Conservation (phyloP, 257 asterid genomes). For the Solanum corneliomulleri region DNA sequence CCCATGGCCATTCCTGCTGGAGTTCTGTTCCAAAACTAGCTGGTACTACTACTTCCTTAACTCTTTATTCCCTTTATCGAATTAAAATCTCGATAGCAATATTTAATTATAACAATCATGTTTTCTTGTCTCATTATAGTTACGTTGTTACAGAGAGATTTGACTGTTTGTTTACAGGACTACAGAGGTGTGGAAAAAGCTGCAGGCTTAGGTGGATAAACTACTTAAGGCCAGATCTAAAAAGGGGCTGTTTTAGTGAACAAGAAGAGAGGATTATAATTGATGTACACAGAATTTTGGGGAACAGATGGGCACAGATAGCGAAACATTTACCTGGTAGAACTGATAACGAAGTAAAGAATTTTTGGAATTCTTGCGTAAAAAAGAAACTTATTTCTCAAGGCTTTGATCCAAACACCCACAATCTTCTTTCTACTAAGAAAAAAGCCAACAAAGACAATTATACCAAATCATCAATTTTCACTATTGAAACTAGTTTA, state of each 20-base stretch:
- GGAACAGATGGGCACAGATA: slow-evolving; percentile 95
- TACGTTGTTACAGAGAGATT: background rate
- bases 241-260: slow-evolving; percentile 72
- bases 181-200: slow-evolving; percentile 93
- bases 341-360: slow-evolving; percentile 91
- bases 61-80: background rate
- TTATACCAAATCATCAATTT: slow-evolving; percentile 8
- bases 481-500: slow-evolving; percentile 35
- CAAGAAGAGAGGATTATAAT: slow-evolving; percentile 73
- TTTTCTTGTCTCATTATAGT: no score
- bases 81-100: background rate
- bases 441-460: background rate
- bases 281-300: slow-evolving; percentile 74
- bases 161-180: slow-evolving; percentile 25
- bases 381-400: slow-evolving; percentile 83
- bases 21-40: slow-evolving; percentile 85
- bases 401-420: slow-evolving; percentile 91
- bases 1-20: slow-evolving; percentile 93
- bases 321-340: slow-evolving; percentile 94
- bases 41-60: slow-evolving; percentile 7
- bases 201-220: slow-evolving; percentile 92
- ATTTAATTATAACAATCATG: background rate
- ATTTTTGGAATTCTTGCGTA: slow-evolving; percentile 90
- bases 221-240: slow-evolving; percentile 86
- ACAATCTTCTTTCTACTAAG: slow-evolving; percentile 46